These are phyloP conservation scores for slime mould (Dictyostelium discoideum) DNA, from an alignment of 78 protist genomes.

Conservation along the genomic window dicty_2.7 NC_007089.4:4820501-4821000, in stretches of 20 bases:
- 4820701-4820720: slow-evolving; percentile 87
- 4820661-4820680: slow-evolving; percentile 91
- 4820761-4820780: slow-evolving; percentile 90
- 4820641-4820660: slow-evolving; percentile 80
- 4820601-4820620: slow-evolving; percentile 81
- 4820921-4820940: slow-evolving; percentile 86
- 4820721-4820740: slow-evolving; percentile 84
- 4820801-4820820: slow-evolving; percentile 92
- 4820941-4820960: slow-evolving; percentile 19
- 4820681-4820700: slow-evolving; percentile 89
- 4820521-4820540: slow-evolving; percentile 90
- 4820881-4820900: slow-evolving; percentile 93
- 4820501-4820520: slow-evolving; percentile 9
- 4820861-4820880: slow-evolving; percentile 88
- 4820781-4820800: slow-evolving; percentile 88
- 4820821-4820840: slow-evolving; percentile 77
- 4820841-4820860: slow-evolving; percentile 83
- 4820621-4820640: slow-evolving; percentile 95
- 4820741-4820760: slow-evolving; percentile 83
- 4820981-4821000: slow-evolving; percentile 6
- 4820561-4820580: slow-evolving; percentile 78
- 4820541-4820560: slow-evolving; percentile 88
- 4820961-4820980: neutral
- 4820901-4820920: slow-evolving; percentile 88
- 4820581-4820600: slow-evolving; percentile 21